Evolutionary conservation across 306 rosid species (phyloP).

Genomic region (Glycine soja): DNA sequence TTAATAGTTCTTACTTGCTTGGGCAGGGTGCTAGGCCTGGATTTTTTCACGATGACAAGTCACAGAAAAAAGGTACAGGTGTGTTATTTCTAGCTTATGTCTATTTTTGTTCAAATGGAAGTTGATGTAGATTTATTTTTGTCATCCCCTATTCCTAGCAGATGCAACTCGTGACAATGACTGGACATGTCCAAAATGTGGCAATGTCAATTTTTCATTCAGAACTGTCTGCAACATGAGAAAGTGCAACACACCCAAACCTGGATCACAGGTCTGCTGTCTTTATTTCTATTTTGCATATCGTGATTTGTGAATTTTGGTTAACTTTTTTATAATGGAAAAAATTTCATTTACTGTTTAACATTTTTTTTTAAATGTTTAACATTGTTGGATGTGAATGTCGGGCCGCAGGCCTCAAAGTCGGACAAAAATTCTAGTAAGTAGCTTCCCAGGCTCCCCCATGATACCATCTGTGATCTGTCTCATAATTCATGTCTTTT

Average conservation of each 20-base stretch:
- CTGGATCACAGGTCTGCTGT: constrained; percentile 88
- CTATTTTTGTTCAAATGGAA: constrained; percentile 7
- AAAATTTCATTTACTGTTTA: background rate
- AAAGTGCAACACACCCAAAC: constrained; percentile 98
- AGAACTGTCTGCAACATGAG: constrained; percentile 98
- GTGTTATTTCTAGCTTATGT: constrained; percentile 38
- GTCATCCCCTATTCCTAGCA: constrained; percentile 13
- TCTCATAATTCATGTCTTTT: constrained; percentile 27
- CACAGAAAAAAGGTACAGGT: constrained; percentile 81
- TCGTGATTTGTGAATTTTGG: background rate
- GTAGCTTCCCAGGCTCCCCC: constrained; percentile 47
- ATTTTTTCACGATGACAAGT: constrained; percentile 75
- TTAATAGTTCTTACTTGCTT: constrained; percentile 41
- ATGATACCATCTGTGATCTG: background rate
- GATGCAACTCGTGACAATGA: constrained; percentile 96
- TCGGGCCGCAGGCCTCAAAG: constrained; percentile 71
- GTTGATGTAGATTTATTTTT: background rate
- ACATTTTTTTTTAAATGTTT: background rate
- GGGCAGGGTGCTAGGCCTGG: constrained; percentile 89
- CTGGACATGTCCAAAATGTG: constrained; percentile 99
- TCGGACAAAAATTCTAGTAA: constrained; percentile 87
- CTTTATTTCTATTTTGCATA: constrained; percentile 5
- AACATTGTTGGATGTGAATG: constrained; percentile 46
- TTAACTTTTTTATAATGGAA: background rate
- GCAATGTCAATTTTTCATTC: constrained; percentile 94